A percentile compares a stretch with the other conserved stretches of the same genome.
These are phyloP conservation scores for Hysterangium stoloniferum DNA, from an alignment of 768 basidiomycete genomes.

Conservation along the genomic window DNA sequence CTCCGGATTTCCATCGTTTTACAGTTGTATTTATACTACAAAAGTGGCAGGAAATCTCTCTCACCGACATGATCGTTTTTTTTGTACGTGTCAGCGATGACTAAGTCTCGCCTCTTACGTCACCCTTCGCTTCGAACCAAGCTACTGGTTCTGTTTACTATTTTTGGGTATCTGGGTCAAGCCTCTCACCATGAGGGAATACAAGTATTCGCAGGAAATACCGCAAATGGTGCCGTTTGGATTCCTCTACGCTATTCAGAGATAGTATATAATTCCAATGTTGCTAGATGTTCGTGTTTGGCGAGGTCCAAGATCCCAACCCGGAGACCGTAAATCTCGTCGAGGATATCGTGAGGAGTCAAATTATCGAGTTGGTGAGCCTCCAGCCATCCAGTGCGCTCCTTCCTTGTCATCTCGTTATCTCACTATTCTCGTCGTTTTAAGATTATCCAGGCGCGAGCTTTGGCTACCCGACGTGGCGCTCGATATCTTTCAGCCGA, in stretches of 20 bases:
- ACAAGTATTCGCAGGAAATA: slow-evolving; percentile 89
- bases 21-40: too few relatives aligned
- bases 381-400: background rate
- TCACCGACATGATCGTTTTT: too few relatives aligned
- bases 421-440: background rate
- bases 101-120: background rate
- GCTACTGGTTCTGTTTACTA: background rate
- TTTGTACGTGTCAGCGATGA: too few relatives aligned
- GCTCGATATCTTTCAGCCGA: slow-evolving; percentile 85
- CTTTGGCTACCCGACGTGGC: slow-evolving; percentile 71
- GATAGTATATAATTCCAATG: too few relatives aligned
- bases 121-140: background rate
- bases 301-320: slow-evolving; percentile 87
- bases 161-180: background rate
- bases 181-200: slow-evolving; percentile 53
- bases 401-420: background rate
- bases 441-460: slow-evolving; percentile 85
- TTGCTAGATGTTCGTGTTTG: slow-evolving; percentile 97
- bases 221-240: slow-evolving; percentile 71
- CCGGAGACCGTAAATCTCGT: slow-evolving; percentile 85
- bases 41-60: too few relatives aligned
- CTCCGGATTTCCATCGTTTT: too few relatives aligned
- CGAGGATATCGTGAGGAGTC: slow-evolving; percentile 89
- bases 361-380: slow-evolving; percentile 82
- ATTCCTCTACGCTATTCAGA: background rate